Evolutionary conservation across 169 alveolate species (phyloP).

Genomic region (Plasmodium coatneyi): DNA sequence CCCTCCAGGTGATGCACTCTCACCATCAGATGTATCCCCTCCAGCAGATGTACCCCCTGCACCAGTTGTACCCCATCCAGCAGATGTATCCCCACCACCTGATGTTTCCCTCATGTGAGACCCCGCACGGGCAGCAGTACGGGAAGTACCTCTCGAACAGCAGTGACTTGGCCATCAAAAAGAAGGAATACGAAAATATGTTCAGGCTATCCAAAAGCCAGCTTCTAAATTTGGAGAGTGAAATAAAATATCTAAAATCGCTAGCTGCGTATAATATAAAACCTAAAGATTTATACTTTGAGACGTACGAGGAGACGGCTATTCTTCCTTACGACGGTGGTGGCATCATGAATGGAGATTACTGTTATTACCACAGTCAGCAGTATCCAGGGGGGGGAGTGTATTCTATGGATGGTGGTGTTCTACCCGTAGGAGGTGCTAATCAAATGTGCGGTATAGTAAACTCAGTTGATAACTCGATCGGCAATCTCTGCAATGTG

Average conservation of each 20-base stretch:
- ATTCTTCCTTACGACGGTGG: not conserved
- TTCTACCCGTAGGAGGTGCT: not conserved
- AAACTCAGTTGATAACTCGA: too few relatives aligned
- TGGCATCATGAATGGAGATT: not conserved
- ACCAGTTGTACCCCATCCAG: not conserved
- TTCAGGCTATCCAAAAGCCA: slow-evolving; percentile 41
- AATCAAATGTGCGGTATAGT: not conserved
- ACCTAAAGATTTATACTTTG: slow-evolving; percentile 35
- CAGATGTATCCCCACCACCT: not conserved
- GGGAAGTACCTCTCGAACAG: not conserved
- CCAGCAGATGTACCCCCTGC: not conserved
- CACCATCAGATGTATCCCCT: not conserved
- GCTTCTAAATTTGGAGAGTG: slow-evolving; percentile 39
- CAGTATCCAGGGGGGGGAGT: not conserved
- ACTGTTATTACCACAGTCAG: not conserved
- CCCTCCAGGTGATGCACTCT: not conserved
- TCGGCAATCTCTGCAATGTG: not conserved
- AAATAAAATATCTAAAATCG: slow-evolving; percentile 44
- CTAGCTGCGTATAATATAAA: slow-evolving; percentile 25
- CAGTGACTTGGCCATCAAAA: not conserved
- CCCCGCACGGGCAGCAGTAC: not conserved
- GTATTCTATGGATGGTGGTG: not conserved
- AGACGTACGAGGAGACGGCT: slow-evolving; percentile 39
- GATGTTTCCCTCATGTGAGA: not conserved
- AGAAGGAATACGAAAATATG: slow-evolving; percentile 28